Base-by-base conservation (phyloP, 1,139 yeast genomes). In the Taphrina communis region DNA sequence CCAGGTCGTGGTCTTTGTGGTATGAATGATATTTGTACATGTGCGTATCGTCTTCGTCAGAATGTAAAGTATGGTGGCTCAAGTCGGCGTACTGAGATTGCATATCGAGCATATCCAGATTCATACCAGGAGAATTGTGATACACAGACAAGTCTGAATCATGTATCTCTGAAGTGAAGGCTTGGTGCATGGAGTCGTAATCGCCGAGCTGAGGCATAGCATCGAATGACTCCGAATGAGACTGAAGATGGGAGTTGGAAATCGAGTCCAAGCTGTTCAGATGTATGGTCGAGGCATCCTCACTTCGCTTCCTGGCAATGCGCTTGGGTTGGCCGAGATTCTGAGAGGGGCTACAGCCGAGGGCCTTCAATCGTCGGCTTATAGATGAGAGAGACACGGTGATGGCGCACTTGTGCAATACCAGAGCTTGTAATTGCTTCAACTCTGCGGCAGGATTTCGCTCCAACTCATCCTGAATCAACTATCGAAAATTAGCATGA, bases 291-390 rank as follows among this genome's bases (percentile, higher is more conserved):
- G 14, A 14, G 8, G 62, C 11, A n/a, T 58, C 62, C 31, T 58
- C 62, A 41, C 53, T 58, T 6, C 53, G 42, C 35, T 58, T 58
- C 53, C 62, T 42, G 3, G 62, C 53, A 6, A 39, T 5, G 9
- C 62, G 62, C 25, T 58, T 58, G 6, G 62, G 53, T 19, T 44
- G 62, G 11, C 51, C 53, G 11, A 21, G 21, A 36, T 25, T 44
- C 25, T 58, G 62, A 2, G 62, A 58, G 6, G 62, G 62, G 9
- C 62, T 58, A n/a, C 62, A 44, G 6, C 62, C 62, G 17, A 58
- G 62, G 1, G 62, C 62, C 31, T 58, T 58, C n/a, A 58, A 42
- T 9, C 62, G n/a, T 12, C 62, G 17, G 35, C 62, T 58, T 1
- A 58, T 58, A 21, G 62, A 58, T 4, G 62, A 58, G 1, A 58